phyloP scores from a whole-genome alignment of 1,284 basidiomycete genomes.

The Ceratobasidium sp. region DNA sequence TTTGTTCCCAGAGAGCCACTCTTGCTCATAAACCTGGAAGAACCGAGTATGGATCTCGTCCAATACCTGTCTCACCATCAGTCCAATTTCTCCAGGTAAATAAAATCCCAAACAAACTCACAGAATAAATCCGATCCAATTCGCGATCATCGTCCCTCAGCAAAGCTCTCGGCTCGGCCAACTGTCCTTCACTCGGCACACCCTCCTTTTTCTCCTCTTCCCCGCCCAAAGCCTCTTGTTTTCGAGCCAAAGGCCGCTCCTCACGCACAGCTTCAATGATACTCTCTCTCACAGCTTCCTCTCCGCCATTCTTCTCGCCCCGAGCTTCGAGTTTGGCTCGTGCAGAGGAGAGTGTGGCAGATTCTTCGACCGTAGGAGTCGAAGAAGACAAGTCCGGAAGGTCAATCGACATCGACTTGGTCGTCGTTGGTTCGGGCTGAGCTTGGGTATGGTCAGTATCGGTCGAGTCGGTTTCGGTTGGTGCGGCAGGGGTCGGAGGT shows the following conservation, averaged over 20 bases:
- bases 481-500: not conserved
- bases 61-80: not conserved
- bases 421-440: not conserved
- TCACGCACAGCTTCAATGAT: slow-evolving; percentile 83
- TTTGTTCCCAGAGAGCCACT: slow-evolving; percentile 51
- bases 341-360: slow-evolving; percentile 35
- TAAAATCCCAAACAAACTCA: slow-evolving; percentile 50
- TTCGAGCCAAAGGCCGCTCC: slow-evolving; percentile 85
- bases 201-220: slow-evolving; percentile 41
- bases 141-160: slow-evolving; percentile 91
- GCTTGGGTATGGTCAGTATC: not conserved
- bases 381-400: slow-evolving; percentile 11
- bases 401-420: not conserved
- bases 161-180: slow-evolving; percentile 63
- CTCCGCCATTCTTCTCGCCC: slow-evolving; percentile 20
- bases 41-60: slow-evolving; percentile 78
- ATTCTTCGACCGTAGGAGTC: slow-evolving; percentile 11
- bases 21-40: slow-evolving; percentile 67
- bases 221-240: slow-evolving; percentile 74
- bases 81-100: not conserved
- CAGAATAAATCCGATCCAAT: slow-evolving; percentile 75
- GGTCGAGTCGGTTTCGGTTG: not conserved
- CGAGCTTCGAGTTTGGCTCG: slow-evolving; percentile 31
- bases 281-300: slow-evolving; percentile 51
- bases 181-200: slow-evolving; percentile 15